These are phyloP conservation scores for Pyropia yezoensis DNA, from an alignment of 23 red algal genomes.

Conservation along the genomic window DNA sequence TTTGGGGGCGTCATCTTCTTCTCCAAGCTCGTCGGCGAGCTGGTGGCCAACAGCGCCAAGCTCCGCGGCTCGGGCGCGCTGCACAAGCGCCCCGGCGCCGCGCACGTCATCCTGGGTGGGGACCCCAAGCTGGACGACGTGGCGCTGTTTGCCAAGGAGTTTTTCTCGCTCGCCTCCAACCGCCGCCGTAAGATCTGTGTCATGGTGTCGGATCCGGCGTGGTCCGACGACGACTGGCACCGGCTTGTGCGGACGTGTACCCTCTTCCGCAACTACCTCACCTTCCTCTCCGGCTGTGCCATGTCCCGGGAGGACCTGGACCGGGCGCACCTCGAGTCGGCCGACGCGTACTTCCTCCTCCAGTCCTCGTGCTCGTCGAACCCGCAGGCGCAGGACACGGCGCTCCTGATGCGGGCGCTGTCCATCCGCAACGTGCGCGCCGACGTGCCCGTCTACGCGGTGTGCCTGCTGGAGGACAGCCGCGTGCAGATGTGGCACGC, in stretches of 20 bases:
- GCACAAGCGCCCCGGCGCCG: constrained; percentile 39
- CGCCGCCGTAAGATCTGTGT: constrained; percentile 47
- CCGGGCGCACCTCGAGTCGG: constrained; percentile 25
- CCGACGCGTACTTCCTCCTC: constrained; percentile 56
- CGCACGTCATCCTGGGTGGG: constrained; percentile 59
- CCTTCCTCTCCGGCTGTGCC: constrained; percentile 25
- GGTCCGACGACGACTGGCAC: constrained; percentile 64
- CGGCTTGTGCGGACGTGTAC: constrained; percentile 5
- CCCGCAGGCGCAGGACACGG: constrained; percentile 24
- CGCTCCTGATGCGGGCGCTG: constrained; percentile 38
- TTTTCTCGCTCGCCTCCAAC: constrained; percentile 50
- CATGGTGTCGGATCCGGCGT: constrained; percentile 34
- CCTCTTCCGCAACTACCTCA: constrained; percentile 36
- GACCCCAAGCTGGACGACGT: constrained; percentile 47
- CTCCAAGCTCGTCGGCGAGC: constrained; percentile 20
- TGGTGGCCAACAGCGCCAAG: constrained; percentile 33
- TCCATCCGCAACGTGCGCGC: constrained; percentile 49
- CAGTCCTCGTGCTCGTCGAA: constrained; percentile 25
- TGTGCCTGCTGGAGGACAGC: constrained; percentile 35
- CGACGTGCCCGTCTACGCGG: constrained; percentile 56
- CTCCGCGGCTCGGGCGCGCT: constrained; percentile 47
- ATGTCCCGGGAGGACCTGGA: constrained; percentile 20
- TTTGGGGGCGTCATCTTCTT: constrained; percentile 66
- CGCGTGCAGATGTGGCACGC: constrained; percentile 38
- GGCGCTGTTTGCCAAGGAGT: constrained; percentile 48